Percentiles rank a stretch among this genome's conserved stretches.
Conservation (phyloP, 139 green algal genomes). For the Chlorella sp. region DNA sequence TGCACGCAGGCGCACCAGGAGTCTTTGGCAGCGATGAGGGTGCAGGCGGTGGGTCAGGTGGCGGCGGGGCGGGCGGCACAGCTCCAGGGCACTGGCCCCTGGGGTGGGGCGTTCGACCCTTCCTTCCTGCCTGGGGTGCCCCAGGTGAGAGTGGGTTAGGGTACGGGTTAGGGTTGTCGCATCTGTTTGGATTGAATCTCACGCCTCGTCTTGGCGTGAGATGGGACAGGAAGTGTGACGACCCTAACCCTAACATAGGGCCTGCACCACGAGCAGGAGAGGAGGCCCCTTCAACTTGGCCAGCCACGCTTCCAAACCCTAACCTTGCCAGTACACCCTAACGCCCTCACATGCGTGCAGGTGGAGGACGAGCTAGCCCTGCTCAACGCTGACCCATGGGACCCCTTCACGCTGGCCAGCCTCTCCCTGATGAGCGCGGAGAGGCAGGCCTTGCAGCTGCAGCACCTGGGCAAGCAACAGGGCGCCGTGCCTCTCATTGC, state of each 20-base stretch:
- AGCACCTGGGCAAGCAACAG: too few species aligned
- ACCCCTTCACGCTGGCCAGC: constrained; percentile 23
- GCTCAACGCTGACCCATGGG: constrained; percentile 5
- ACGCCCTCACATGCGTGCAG: not conserved
- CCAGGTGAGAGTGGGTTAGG: not conserved
- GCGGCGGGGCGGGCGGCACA: too few species aligned
- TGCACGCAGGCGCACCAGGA: not conserved
- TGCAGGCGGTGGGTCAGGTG: not conserved
- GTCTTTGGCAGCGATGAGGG: not conserved
- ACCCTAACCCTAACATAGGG: not conserved
- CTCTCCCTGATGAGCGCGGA: not conserved
- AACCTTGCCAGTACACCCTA: not conserved
- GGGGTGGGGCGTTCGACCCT: not conserved
- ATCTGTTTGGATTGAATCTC: too few species aligned
- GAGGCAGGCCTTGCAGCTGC: too few species aligned
- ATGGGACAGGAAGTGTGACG: not conserved
- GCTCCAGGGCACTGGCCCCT: not conserved
- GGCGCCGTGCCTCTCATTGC: too few species aligned
- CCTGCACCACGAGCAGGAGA: too few species aligned
- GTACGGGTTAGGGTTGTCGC: too few species aligned
- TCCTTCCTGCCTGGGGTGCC: constrained; percentile 1
- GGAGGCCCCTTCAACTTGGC: not conserved
- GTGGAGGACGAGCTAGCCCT: not conserved
- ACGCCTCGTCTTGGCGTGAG: too few species aligned
- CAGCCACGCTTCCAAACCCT: not conserved